Conservation (phyloP, 768 basidiomycete genomes). For the Mycena filopes region DNA sequence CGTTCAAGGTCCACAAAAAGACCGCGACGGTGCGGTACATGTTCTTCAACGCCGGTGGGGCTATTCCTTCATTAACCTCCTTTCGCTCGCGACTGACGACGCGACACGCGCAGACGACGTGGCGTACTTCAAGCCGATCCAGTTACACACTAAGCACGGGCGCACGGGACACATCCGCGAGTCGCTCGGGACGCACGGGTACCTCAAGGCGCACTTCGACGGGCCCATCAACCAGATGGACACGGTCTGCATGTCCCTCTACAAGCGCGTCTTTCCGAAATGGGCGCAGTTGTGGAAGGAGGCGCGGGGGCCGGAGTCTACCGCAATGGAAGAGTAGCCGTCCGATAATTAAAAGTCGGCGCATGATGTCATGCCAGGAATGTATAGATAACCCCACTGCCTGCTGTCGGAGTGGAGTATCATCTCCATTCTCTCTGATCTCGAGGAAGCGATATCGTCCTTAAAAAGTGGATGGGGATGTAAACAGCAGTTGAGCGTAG, state of each 20-base stretch:
- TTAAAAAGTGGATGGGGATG: too few species aligned
- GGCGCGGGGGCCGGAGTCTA: slow-evolving; percentile 21
- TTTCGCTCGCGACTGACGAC: slow-evolving; percentile 20
- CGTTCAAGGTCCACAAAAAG: slow-evolving; percentile 97
- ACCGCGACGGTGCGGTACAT: slow-evolving; percentile 97
- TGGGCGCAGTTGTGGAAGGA: slow-evolving; percentile 73
- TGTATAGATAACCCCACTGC: neutral
- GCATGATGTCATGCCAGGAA: neutral
- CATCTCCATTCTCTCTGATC: neutral
- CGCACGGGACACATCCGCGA: slow-evolving; percentile 90
- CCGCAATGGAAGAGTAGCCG: slow-evolving; percentile 55
- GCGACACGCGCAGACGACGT: slow-evolving; percentile 72
- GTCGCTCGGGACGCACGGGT: slow-evolving; percentile 95
- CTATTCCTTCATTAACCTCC: neutral
- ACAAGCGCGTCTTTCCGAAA: slow-evolving; percentile 94
- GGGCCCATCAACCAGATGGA: slow-evolving; percentile 97
- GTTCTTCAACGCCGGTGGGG: slow-evolving; percentile 91
- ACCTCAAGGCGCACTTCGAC: slow-evolving; percentile 97
- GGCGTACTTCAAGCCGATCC: slow-evolving; percentile 92
- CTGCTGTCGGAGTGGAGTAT: slow-evolving; percentile 19
- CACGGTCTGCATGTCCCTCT: slow-evolving; percentile 93
- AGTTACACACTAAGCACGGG: slow-evolving; percentile 92
- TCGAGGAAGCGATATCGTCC: neutral
- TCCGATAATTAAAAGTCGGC: slow-evolving; percentile 19
- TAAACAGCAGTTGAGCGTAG: too few species aligned